These are phyloP conservation scores for Magnusiomyces paraingens DNA, from an alignment of 1,139 yeast species.

Conservation along the genomic window DNA sequence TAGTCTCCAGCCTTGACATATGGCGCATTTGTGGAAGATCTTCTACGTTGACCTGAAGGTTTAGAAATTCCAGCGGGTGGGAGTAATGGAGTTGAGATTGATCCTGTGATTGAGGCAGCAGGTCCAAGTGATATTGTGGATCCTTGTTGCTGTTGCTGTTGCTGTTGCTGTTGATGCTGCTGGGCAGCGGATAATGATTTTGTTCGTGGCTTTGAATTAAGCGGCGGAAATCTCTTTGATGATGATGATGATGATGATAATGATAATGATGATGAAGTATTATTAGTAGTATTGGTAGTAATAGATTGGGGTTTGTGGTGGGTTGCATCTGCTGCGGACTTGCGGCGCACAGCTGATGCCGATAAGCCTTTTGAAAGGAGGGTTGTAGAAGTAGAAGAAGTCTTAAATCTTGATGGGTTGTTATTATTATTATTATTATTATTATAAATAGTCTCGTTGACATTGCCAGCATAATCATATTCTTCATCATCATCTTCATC, in stretches of 20 bases:
- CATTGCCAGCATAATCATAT: neutral
- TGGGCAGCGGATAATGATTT: neutral
- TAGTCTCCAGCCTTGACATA: neutral
- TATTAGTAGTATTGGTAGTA: constrained; percentile 14
- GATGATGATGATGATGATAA: constrained; percentile 11
- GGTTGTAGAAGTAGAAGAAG: constrained; percentile 8
- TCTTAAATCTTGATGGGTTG: neutral
- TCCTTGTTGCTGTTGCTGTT: neutral
- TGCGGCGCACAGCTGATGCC: constrained; percentile 9
- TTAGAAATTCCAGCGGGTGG: no score
- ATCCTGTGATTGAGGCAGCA: neutral
- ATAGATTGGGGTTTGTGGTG: constrained; percentile 7
- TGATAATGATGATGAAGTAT: no score
- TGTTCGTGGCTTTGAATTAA: neutral
- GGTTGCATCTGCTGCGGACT: neutral
- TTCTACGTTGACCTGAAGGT: neutral
- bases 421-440: no score
- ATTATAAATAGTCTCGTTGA: neutral
- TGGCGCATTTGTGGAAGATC: neutral
- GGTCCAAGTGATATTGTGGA: neutral
- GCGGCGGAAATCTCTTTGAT: neutral
- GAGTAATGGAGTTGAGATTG: no score
- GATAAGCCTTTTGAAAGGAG: constrained; percentile 11
- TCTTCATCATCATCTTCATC: neutral
- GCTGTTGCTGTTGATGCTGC: neutral